Percentiles rank a stretch among this genome's conserved stretches.
These are phyloP conservation scores for Parsonsia alboflavescens DNA, from an alignment of 257 asterid species.

Conservation along the genomic window DNA sequence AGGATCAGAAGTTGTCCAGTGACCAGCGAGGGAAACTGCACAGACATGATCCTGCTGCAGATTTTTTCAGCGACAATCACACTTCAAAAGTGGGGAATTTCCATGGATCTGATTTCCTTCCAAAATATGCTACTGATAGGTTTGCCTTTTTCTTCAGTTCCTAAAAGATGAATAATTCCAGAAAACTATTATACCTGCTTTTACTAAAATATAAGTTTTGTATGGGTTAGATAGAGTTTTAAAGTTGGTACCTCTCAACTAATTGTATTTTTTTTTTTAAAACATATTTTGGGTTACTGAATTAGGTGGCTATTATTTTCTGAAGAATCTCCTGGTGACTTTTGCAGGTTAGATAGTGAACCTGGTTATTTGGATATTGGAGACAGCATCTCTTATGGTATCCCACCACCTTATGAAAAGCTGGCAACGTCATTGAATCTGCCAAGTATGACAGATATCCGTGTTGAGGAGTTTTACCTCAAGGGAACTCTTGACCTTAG, in stretches of 20 bases:
- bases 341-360: constrained; percentile 69
- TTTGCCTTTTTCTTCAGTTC: constrained; percentile 25
- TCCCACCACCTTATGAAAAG: constrained; percentile 88
- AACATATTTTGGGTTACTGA: neutral
- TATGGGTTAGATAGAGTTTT: neutral
- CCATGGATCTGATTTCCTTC: constrained; percentile 50
- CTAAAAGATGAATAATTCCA: neutral
- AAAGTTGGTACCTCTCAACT: neutral
- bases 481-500: constrained; percentile 98
- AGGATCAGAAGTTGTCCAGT: constrained; percentile 53
- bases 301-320: neutral
- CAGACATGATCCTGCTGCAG: constrained; percentile 63
- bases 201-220: neutral
- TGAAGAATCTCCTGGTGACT: neutral
- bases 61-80: constrained; percentile 40
- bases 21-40: constrained; percentile 58
- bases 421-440: constrained; percentile 59
- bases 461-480: constrained; percentile 83
- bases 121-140: constrained; percentile 71
- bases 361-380: constrained; percentile 90
- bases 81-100: constrained; percentile 49
- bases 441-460: constrained; percentile 75
- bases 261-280: neutral
- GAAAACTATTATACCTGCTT: neutral
- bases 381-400: constrained; percentile 82